Conservation (phyloP, 148 eudicot genomes). For the Dysphania ambrosioides region DNA sequence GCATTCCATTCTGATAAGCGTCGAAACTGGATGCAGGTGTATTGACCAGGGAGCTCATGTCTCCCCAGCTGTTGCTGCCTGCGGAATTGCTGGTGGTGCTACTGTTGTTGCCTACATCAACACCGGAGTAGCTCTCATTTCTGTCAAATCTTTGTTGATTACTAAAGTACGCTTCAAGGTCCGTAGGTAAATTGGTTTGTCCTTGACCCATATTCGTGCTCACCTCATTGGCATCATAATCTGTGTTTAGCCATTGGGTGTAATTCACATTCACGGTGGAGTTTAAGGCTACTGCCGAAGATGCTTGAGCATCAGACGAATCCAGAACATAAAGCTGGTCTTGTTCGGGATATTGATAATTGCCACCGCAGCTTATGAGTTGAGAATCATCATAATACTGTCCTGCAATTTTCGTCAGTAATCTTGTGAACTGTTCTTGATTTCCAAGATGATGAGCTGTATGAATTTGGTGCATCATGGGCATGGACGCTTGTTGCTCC, state of each 20-base stretch:
- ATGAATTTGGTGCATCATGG: conserved; percentile 14
- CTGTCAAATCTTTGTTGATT: conserved; percentile 26
- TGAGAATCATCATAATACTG: conserved; percentile 25
- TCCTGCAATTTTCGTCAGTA: conserved; percentile 28
- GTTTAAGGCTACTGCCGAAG: conserved; percentile 16
- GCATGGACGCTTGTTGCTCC: conserved; percentile 19
- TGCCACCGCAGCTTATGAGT: conserved; percentile 7
- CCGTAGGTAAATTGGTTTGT: conserved; percentile 29
- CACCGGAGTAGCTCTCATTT: conserved; percentile 32
- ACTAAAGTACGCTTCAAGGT: conserved; percentile 27
- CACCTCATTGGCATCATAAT: conserved; percentile 8
- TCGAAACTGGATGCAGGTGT: conserved; percentile 36
- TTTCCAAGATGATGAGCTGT: conserved; percentile 6
- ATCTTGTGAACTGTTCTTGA: conserved; percentile 29
- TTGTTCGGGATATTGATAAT: conserved; percentile 24
- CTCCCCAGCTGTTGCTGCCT: conserved; percentile 46
- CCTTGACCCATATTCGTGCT: conserved; percentile 24
- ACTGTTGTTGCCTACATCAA: conserved; percentile 27
- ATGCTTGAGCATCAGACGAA: conserved; percentile 5
- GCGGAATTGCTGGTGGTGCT: conserved; percentile 34
- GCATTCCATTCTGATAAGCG: conserved; percentile 24
- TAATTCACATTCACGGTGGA: not conserved
- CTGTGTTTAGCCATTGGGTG: conserved; percentile 24
- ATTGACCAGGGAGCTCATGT: conserved; percentile 33
- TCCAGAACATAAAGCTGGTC: conserved; percentile 27